Percentiles rank a stretch among this genome's conserved stretches.
These are phyloP conservation scores for Solanum stenotomum DNA, from an alignment of 257 asterid species.

Conservation along the genomic window DNA sequence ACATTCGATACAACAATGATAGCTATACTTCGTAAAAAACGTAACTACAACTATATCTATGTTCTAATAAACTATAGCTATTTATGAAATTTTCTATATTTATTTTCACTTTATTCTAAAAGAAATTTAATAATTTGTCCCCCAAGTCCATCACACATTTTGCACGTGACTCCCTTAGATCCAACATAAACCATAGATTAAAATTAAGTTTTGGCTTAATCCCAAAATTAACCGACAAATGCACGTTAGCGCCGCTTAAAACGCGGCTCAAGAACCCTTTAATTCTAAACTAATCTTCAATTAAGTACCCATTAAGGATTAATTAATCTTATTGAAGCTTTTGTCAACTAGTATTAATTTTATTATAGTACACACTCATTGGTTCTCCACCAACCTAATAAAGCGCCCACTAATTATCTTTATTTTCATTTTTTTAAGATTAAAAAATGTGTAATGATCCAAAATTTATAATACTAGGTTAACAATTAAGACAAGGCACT, in stretches of 20 bases:
- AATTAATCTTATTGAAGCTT: neutral
- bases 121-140: neutral
- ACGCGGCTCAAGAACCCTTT: slow-evolving; percentile 1
- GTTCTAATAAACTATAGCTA: neutral
- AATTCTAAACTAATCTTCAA: neutral
- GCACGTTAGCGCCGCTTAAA: slow-evolving; percentile 9
- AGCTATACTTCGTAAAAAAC: neutral
- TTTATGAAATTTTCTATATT: neutral
- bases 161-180: slow-evolving; percentile 21
- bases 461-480: neutral
- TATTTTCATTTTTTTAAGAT: neutral
- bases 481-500: slow-evolving; percentile 7
- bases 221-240: neutral
- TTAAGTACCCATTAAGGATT: neutral
- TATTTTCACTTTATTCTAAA: neutral
- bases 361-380: neutral
- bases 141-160: slow-evolving; percentile 12
- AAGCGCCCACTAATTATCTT: neutral
- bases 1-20: neutral
- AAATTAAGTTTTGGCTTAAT: neutral
- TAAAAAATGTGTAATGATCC: neutral
- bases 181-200: slow-evolving; percentile 2
- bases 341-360: neutral
- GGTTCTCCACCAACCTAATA: neutral
- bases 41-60: neutral